Evolutionary conservation across 495 filamentous ascomycete species (phyloP).

Genomic region (Talaromyces nanjingensis): DNA sequence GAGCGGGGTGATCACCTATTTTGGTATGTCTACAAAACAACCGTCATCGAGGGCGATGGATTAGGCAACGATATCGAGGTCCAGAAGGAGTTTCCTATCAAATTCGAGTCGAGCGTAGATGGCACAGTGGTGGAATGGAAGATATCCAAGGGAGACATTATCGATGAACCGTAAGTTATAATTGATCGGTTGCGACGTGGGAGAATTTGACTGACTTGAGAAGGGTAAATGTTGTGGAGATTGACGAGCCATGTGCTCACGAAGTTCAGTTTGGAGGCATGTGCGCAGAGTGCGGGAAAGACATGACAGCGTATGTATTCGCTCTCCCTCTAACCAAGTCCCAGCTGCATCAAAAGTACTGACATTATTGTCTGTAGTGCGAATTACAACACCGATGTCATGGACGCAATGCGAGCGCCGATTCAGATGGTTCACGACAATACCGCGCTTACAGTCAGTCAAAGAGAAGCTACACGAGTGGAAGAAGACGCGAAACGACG

Average conservation of each 20-base stretch:
- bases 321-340: background rate
- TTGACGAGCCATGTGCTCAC: slow-evolving; percentile 89
- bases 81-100: slow-evolving; percentile 61
- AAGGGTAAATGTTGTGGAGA: slow-evolving; percentile 57
- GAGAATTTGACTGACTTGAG: background rate
- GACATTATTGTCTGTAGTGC: slow-evolving; percentile 27
- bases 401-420: slow-evolving; percentile 68
- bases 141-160: slow-evolving; percentile 62
- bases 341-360: slow-evolving; percentile 3
- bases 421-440: slow-evolving; percentile 94
- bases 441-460: slow-evolving; percentile 65
- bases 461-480: slow-evolving; percentile 65
- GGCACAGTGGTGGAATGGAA: slow-evolving; percentile 72
- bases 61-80: slow-evolving; percentile 60
- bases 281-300: slow-evolving; percentile 88
- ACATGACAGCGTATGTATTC: slow-evolving; percentile 74
- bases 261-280: slow-evolving; percentile 84
- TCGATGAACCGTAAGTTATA: slow-evolving; percentile 43
- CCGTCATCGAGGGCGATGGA: slow-evolving; percentile 65
- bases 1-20: slow-evolving; percentile 69
- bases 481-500: slow-evolving; percentile 83
- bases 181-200: background rate
- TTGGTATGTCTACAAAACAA: slow-evolving; percentile 75
- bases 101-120: slow-evolving; percentile 76
- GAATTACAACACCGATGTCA: slow-evolving; percentile 51